Evolutionary conservation across 306 rosid species (phyloP), one percentile per base, ranked within the genome.

Genomic region (Rosa lucieae): DNA sequence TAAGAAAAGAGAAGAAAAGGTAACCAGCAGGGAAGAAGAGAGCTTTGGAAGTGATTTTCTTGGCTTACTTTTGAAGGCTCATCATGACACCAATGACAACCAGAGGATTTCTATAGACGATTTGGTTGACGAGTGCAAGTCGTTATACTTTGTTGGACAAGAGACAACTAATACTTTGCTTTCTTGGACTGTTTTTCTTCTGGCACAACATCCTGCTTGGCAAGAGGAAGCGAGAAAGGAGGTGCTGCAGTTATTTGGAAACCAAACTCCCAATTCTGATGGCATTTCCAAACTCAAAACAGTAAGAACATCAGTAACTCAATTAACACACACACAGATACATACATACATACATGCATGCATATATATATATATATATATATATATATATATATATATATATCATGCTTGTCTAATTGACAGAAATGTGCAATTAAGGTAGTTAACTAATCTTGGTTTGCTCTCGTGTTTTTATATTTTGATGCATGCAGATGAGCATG

Each of bases 161-260:
- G 55, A 49, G 55, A 49, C 55, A 3, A 49, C 55, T 49, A 49
- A 13, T 49, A 1, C 15, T 49, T 11, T 49, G 14, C 70, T 78
- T 20, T 13, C 66, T 14, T 26, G 29, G 29, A 26, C 29, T 26
- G 29, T 26, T 26, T 26, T 26, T 26, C 29, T 26, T 26, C 29
- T 77, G 80, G 76, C 70, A 56, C 35, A 44, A 17, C 70, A 78
- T 49, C 46, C 59, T 2, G 76, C 69, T 21, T 78, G 81, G 81
- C 81, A 78, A 70, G 81, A 78, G 58, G 58, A 69, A 65, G 76
- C 53, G 61, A 79, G 78, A 72, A 49, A 49, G 14, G 18, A 49
- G 55, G 55, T 49, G 55, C 55, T 49, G 18, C 55, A 49, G 5
- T 49, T 49, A 11, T 49, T 49, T 49, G 55, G 55, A 10, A 49